These are phyloP conservation scores for Cadophora gregata DNA, from an alignment of 2,329 filamentous ascomycete species.

Conservation along the genomic window DNA sequence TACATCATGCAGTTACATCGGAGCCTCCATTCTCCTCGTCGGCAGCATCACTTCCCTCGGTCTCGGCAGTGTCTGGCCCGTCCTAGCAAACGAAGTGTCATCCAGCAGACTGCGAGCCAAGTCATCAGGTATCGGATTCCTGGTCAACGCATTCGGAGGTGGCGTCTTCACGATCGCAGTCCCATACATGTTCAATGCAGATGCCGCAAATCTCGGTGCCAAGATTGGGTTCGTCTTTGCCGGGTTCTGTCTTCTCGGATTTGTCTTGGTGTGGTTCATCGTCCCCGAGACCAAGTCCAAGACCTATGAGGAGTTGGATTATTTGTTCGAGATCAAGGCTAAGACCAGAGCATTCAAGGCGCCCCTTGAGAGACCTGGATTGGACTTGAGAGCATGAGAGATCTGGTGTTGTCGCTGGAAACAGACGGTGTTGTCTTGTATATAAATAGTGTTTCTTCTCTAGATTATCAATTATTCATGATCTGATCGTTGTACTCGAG, in stretches of 20 bases:
- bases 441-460: no score
- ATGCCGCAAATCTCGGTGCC: constrained; percentile 29
- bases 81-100: constrained; percentile 5
- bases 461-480: no score
- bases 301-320: constrained; percentile 8
- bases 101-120: not conserved
- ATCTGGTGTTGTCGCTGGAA: no score
- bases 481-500: no score
- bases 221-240: constrained; percentile 31
- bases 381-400: no score
- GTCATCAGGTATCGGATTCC: constrained; percentile 9
- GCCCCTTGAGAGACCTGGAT: no score
- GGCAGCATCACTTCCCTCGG: not conserved
- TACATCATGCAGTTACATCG: not conserved
- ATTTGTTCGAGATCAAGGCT: constrained; percentile 5
- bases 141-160: not conserved
- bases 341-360: constrained; percentile 11
- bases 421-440: no score
- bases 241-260: not conserved
- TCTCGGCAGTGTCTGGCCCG: not conserved
- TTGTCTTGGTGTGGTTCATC: constrained; percentile 13
- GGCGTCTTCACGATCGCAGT: not conserved
- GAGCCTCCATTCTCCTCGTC: not conserved
- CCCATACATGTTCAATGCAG: constrained; percentile 40
- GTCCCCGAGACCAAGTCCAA: constrained; percentile 10